These are phyloP conservation scores for Diutina rugosa DNA, from an alignment of 1,139 yeast genomes.

Conservation along the genomic window DNA sequence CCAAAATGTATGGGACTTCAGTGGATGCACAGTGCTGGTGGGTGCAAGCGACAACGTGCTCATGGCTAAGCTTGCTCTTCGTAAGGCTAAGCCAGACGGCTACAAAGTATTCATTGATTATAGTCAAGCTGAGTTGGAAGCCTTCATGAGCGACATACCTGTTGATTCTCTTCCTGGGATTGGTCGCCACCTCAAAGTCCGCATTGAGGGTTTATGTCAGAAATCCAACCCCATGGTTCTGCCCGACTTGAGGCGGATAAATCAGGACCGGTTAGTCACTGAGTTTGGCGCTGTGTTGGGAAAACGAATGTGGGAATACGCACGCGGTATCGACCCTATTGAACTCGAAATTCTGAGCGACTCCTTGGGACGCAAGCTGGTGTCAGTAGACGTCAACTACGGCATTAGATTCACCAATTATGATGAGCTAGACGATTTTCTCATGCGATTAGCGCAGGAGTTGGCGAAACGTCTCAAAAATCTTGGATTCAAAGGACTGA, in stretches of 20 bases:
- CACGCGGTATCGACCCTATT: constrained; percentile 58
- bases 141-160: constrained; percentile 29
- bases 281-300: constrained; percentile 66
- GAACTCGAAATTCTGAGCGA: constrained; percentile 36
- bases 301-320: constrained; percentile 39
- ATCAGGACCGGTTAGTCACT: constrained; percentile 22
- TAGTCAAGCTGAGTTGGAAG: constrained; percentile 7
- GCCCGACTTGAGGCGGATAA: constrained; percentile 23
- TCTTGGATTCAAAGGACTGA: constrained; percentile 39
- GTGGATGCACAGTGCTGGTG: constrained; percentile 61
- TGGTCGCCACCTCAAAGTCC: constrained; percentile 43
- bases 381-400: constrained; percentile 86
- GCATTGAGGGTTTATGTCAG: constrained; percentile 10
- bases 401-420: constrained; percentile 64
- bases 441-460: constrained; percentile 47
- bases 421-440: constrained; percentile 50
- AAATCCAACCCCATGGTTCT: constrained; percentile 7
- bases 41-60: constrained; percentile 66
- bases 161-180: constrained; percentile 71
- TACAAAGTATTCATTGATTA: constrained; percentile 21
- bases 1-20: constrained; percentile 23
- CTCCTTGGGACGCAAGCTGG: constrained; percentile 47
- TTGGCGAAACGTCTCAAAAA: constrained; percentile 38
- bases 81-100: constrained; percentile 75
- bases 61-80: constrained; percentile 65